Evolutionary conservation across 2,329 filamentous ascomycete genomes (phyloP).

Genomic region (Phoma herbarum): DNA sequence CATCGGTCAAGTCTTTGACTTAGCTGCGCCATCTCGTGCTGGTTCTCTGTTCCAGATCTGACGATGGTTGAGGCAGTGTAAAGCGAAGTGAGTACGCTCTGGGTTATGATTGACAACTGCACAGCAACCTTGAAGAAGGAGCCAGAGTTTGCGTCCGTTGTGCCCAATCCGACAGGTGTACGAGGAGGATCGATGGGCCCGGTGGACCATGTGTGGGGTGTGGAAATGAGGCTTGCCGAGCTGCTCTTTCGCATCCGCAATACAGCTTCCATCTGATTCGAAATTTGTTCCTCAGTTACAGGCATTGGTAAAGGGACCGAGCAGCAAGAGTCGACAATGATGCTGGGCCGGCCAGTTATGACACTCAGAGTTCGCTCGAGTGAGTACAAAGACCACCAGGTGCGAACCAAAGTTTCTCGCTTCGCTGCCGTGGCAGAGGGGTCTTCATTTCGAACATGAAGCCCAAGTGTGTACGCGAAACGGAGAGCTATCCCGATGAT

Average conservation of each 20-base stretch:
- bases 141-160: conserved; percentile 28
- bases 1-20: conserved; percentile 48
- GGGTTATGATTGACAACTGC: conserved; percentile 45
- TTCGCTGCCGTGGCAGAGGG: conserved; percentile 38
- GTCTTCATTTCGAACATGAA: conserved; percentile 52
- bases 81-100: conserved; percentile 47
- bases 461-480: conserved; percentile 48
- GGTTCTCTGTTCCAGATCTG: conserved; percentile 45
- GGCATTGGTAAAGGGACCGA: conserved; percentile 47
- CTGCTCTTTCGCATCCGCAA: conserved; percentile 19
- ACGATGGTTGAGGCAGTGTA: conserved; percentile 49
- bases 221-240: conserved; percentile 7
- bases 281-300: conserved; percentile 32
- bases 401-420: conserved; percentile 49
- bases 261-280: conserved; percentile 20
- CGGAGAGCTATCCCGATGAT: conserved; percentile 51
- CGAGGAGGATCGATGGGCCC: conserved; percentile 10
- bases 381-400: conserved; percentile 55
- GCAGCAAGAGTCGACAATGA: conserved; percentile 47
- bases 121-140: conserved; percentile 40
- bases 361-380: conserved; percentile 52
- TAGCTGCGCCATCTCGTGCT: conserved; percentile 46
- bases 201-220: conserved; percentile 1
- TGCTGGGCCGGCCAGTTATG: conserved; percentile 53
- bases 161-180: conserved; percentile 5